Base-by-base conservation (phyloP, 139 green algal species). In the Haematococcus sp. region DNA sequence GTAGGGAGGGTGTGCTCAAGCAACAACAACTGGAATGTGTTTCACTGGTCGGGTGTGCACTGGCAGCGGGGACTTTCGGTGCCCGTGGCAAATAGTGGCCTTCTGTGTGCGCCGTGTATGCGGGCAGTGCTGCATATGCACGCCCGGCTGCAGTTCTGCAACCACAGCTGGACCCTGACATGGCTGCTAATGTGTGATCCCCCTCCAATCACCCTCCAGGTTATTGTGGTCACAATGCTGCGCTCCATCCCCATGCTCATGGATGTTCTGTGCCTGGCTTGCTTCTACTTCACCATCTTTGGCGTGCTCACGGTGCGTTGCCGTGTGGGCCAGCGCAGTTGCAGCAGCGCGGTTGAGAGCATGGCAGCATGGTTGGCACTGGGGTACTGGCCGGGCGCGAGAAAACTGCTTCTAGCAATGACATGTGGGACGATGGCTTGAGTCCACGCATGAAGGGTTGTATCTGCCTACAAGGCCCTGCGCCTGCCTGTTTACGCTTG, bases 251-350 rank as follows among this genome's bases (percentile, higher is more conserved):
- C 90, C n/a, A 91, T 92, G 79, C 76, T 95, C 23, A 28, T 88
- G 0, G 85, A 95, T 56, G 89, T 95, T 16, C 27, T 83, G 15
- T 32, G 92, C 15, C 82, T 95, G 32, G 87, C 84, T 61, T 70
- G 59, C 16, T 95, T 93, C 78, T 77, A 82, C 11, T 89, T 92
- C 64, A 87, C 89, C 61, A 81, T 95, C 4, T 93, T 92, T 68
- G 90, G 90, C 31, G 88, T 93, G 55, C 58, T 35, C 4, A 59
- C 40, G 4, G 25, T 71, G n/a, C n/a, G n/a, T n/a, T n/a, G n/a
- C n/a, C n/a, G n/a, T n/a, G n/a, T n/a, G n/a, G n/a, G n/a, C n/a
- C n/a, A n/a, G n/a, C n/a, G n/a, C n/a, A n/a, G n/a, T n/a, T n/a
- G n/a, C n/a, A n/a, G n/a, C n/a, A n/a, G n/a, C n/a, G n/a, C n/a